A percentile compares a stretch with the other conserved stretches of the same genome.
Conservation (phyloP, 257 asterid genomes). For the Solanum neorickii region DNA sequence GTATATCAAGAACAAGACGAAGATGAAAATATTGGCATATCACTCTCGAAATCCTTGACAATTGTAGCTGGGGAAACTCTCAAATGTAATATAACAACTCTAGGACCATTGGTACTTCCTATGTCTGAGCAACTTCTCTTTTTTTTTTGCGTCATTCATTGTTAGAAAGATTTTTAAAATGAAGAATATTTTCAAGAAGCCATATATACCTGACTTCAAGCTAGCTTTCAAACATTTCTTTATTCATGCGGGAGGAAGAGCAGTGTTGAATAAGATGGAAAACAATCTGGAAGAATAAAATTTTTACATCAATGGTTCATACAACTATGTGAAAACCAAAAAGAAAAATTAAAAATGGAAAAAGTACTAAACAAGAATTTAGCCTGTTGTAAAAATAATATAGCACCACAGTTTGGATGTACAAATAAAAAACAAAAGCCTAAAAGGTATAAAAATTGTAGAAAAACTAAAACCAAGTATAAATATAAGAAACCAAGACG, state of each 20-base stretch:
- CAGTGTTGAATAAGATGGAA: not conserved
- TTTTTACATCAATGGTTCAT: no score
- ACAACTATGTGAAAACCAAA: no score
- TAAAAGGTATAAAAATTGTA: no score
- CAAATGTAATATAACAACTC: not conserved
- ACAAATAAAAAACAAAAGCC: no score
- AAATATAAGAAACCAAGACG: no score
- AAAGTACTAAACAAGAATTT: no score
- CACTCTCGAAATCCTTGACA: conserved; percentile 13
- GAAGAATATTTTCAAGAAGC: not conserved
- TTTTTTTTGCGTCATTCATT: not conserved
- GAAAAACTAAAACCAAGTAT: no score
- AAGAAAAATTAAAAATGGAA: no score
- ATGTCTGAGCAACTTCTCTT: not conserved
- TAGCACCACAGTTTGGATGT: no score
- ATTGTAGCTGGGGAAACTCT: conserved; percentile 21
- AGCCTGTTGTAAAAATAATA: no score
- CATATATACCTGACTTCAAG: not conserved
- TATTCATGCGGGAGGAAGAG: not conserved
- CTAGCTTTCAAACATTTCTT: not conserved
- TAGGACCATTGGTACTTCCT: not conserved
- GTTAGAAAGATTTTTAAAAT: conserved; percentile 3
- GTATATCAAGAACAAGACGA: conserved; percentile 17
- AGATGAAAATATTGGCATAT: not conserved
- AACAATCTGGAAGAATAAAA: not conserved